Base-by-base conservation (phyloP, 768 basidiomycete species). In the Tephrocybe sp. region DNA sequence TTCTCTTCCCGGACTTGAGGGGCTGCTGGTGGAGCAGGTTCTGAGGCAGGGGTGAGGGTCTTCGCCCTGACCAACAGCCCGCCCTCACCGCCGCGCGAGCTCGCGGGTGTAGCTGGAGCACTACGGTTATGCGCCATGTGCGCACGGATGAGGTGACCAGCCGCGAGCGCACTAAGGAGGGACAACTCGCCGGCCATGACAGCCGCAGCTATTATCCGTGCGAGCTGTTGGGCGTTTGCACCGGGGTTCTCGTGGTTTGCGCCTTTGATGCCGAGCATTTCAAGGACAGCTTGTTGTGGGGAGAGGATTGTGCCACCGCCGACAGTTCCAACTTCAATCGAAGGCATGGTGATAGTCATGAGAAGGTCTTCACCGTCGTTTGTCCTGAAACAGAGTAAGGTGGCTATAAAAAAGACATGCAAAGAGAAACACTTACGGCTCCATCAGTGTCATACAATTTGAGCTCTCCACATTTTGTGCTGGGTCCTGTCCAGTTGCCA, bases 401-500 rank as follows among this genome's bases (percentile, higher is more conserved):
- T 37, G 3, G 2, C n/a, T 16, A 21, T 0, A 12, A 44, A 9
- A 39, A 18, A 19, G 18, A 41, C 32, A 43, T 54, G 46, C 56
- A 44, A 36, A 37, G 27, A 50, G 37, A 47, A n/a, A 58, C 3
- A 89, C 92, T 69, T 66, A 97, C 89, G 94, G 86, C 69, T 99
- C 97, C 96, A 99, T 98, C 39, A 98, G 73, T 1, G 97, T 99
- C 76, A 99, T 96, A 69, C 97, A 99, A 65, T 92, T 95, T 31
- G 94, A 96, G 50, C 92, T 95, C 74, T 96, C 97, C 22, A 99
- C 96, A 66, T 98, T 98, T 76, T 99, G 97, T 6, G 97, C 97
- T 2, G 97, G 97, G 63, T 99, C 97, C 70, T 99, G 97, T 15
- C 97, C 97, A 31, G 94, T 96, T 13, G 97, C 97, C 55, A 99